Percentiles rank a stretch among this genome's conserved stretches.
These are phyloP conservation scores for Calonectria hawksworthii DNA, from an alignment of 2,329 filamentous ascomycete species.

Conservation along the genomic window DNA sequence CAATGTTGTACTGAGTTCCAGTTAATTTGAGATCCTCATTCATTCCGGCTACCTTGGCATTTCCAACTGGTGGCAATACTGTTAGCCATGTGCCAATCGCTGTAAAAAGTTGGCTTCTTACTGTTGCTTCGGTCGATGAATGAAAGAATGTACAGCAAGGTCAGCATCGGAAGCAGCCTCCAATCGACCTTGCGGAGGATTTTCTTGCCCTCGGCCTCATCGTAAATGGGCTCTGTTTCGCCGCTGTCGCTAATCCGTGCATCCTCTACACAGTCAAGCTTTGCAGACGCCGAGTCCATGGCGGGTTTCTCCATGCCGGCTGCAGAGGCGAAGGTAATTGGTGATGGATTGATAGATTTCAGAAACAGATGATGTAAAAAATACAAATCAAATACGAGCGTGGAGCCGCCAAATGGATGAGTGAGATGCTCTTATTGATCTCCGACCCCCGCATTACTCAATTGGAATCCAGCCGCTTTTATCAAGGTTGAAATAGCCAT, in stretches of 20 bases:
- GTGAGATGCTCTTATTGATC: background rate
- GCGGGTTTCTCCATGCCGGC: background rate
- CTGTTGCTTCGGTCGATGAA: conserved; percentile 10
- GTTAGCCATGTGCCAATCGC: background rate
- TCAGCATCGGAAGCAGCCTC: background rate
- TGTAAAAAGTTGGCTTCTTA: background rate
- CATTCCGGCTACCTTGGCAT: conserved; percentile 7
- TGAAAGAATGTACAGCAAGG: background rate
- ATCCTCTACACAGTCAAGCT: background rate
- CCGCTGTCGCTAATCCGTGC: background rate
- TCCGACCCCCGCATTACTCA: background rate
- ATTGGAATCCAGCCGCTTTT: background rate
- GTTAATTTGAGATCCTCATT: background rate
- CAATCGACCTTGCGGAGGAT: conserved; percentile 6
- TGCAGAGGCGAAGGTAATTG: background rate
- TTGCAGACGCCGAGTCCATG: background rate
- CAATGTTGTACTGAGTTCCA: background rate
- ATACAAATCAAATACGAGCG: background rate
- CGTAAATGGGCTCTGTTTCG: background rate
- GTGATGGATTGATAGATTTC: background rate
- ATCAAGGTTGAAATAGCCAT: background rate
- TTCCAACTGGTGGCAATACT: background rate
- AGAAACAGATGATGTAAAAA: background rate
- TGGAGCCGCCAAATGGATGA: background rate
- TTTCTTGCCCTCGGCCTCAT: background rate